Conservation (phyloP, 1,284 basidiomycete genomes). For the Fomitopsis schrenkii region DNA sequence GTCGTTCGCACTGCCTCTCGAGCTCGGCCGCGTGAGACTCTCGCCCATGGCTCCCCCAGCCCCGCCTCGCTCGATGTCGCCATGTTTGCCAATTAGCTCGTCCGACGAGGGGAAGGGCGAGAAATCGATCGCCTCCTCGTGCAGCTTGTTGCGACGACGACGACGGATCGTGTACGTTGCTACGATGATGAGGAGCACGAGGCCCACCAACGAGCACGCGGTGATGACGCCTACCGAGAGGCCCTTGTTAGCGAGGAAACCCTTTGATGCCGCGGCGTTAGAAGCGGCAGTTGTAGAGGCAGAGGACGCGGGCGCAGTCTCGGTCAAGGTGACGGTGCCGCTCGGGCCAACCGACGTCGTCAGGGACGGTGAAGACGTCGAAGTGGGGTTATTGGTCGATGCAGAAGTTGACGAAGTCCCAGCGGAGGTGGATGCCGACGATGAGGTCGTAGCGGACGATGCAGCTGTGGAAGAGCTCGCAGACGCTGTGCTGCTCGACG, state of each 20-base stretch:
- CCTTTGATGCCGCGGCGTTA: constrained; percentile 20
- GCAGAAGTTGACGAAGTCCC: constrained; percentile 16
- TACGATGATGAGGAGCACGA: constrained; percentile 42
- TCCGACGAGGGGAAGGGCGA: constrained; percentile 16
- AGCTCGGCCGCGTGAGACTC: not conserved
- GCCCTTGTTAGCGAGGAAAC: constrained; percentile 61
- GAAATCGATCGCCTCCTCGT: constrained; percentile 49
- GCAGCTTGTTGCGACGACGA: constrained; percentile 40
- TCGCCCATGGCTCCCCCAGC: not conserved
- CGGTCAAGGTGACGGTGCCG: not conserved
- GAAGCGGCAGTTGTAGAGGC: constrained; percentile 9
- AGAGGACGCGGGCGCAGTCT: not conserved
- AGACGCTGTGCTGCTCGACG: not conserved
- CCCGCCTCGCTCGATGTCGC: constrained; percentile 24
- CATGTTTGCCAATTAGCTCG: constrained; percentile 1
- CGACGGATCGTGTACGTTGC: constrained; percentile 48
- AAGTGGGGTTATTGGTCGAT: constrained; percentile 11
- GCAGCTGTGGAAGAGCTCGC: constrained; percentile 2
- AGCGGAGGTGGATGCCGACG: not conserved
- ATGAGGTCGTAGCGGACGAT: constrained; percentile 2
- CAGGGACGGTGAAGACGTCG: not conserved
- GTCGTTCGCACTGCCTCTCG: constrained; percentile 30
- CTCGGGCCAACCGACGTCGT: not conserved
- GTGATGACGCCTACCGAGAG: constrained; percentile 55
- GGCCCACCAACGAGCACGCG: constrained; percentile 44